phyloP scores from a whole-genome alignment of 1,284 basidiomycete genomes.

The Kwoniella shivajii region DNA sequence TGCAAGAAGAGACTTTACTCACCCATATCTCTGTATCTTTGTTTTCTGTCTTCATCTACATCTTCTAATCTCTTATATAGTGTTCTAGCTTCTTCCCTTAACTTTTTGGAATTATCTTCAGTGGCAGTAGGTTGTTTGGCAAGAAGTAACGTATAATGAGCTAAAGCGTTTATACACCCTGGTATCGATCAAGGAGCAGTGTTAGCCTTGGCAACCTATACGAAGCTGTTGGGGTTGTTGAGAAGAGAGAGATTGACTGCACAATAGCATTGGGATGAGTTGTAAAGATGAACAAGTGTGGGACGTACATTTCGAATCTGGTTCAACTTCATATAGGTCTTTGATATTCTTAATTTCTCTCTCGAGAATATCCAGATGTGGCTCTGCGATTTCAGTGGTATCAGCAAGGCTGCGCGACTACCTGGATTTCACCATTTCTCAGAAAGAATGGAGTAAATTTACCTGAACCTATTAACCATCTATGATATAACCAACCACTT shows the following conservation, averaged over 20 bases:
- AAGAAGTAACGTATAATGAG: conserved; percentile 64
- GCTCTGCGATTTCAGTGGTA: conserved; percentile 55
- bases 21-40: conserved; percentile 51
- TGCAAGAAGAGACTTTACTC: too few relatives aligned
- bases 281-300: background rate
- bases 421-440: background rate
- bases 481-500: conserved; percentile 96
- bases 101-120: conserved; percentile 11
- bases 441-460: conserved; percentile 23
- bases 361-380: conserved; percentile 62
- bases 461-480: conserved; percentile 87
- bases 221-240: background rate
- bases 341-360: conserved; percentile 80
- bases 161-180: conserved; percentile 94
- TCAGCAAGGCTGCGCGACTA: background rate
- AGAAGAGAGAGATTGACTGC: background rate
- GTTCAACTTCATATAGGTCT: conserved; percentile 85
- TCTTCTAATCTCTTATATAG: conserved; percentile 42
- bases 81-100: conserved; percentile 33
- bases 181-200: too few relatives aligned
- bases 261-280: too few relatives aligned
- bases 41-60: conserved; percentile 49
- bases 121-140: conserved; percentile 15
- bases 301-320: conserved; percentile 85
- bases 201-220: too few relatives aligned